These are phyloP conservation scores for Chaetomidium leptoderma DNA, from an alignment of 495 filamentous ascomycete genomes.

Conservation along the genomic window DNA sequence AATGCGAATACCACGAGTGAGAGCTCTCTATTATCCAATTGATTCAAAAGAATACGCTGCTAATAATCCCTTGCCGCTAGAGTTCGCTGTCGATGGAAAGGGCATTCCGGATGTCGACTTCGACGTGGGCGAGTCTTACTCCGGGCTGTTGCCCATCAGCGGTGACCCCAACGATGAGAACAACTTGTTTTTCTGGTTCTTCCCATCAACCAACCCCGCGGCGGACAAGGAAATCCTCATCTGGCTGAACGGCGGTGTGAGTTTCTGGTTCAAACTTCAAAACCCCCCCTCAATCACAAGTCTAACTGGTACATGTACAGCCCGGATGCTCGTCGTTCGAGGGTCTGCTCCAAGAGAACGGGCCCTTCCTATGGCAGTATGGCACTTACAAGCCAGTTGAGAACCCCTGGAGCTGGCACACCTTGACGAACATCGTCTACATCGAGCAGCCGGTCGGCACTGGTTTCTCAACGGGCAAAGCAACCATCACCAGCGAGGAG, in stretches of 20 bases:
- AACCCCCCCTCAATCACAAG: too few species aligned
- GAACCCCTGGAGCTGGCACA: conserved; percentile 67
- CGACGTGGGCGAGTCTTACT: conserved; percentile 72
- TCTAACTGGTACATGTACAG: conserved; percentile 22
- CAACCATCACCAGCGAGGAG: conserved; percentile 58
- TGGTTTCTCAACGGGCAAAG: conserved; percentile 61
- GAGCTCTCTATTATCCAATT: neutral
- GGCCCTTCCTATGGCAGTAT: conserved; percentile 69
- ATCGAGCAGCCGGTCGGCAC: conserved; percentile 76
- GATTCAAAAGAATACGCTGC: neutral
- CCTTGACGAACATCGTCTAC: conserved; percentile 72
- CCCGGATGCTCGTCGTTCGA: conserved; percentile 65
- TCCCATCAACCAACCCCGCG: conserved; percentile 54
- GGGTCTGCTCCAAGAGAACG: conserved; percentile 70
- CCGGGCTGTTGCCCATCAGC: conserved; percentile 64
- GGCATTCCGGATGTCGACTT: conserved; percentile 68
- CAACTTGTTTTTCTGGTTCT: conserved; percentile 75
- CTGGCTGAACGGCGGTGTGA: conserved; percentile 65
- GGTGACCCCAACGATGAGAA: conserved; percentile 47
- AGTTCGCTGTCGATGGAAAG: conserved; percentile 63
- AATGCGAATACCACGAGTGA: conserved; percentile 38
- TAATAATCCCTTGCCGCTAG: conserved; percentile 31
- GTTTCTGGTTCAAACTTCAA: conserved; percentile 7
- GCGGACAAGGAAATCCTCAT: conserved; percentile 66
- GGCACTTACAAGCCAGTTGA: conserved; percentile 59